These are phyloP conservation scores for Furcasterigmium furcatum DNA, from an alignment of 2,329 filamentous ascomycete genomes.

Conservation along the genomic window DNA sequence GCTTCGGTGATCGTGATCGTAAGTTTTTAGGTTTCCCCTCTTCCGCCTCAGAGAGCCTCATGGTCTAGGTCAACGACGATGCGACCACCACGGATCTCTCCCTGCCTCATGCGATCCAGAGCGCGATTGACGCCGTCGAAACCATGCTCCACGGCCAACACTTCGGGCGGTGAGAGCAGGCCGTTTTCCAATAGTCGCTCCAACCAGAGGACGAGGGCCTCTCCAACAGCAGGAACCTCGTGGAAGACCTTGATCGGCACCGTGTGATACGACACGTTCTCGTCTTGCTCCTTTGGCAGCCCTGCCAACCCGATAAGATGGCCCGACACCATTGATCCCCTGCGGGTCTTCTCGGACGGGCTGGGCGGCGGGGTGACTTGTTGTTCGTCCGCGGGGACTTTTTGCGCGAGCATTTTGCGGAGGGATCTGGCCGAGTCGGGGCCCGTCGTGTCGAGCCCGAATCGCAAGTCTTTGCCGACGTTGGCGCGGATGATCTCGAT, in stretches of 20 bases:
- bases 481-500: slow-evolving; percentile 60
- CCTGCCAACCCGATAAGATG: slow-evolving; percentile 69
- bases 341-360: slow-evolving; percentile 33
- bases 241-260: slow-evolving; percentile 78
- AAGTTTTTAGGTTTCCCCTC: no score
- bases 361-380: slow-evolving; percentile 21
- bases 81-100: slow-evolving; percentile 65
- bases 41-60: no score
- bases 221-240: slow-evolving; percentile 60
- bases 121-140: slow-evolving; percentile 65
- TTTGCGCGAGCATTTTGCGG: slow-evolving; percentile 42
- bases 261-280: slow-evolving; percentile 53
- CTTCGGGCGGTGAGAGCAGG: slow-evolving; percentile 56
- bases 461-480: slow-evolving; percentile 55
- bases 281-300: slow-evolving; percentile 53
- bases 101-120: slow-evolving; percentile 61
- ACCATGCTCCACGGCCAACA: slow-evolving; percentile 62
- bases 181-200: slow-evolving; percentile 58
- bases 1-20: no score
- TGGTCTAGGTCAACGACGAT: slow-evolving; percentile 54
- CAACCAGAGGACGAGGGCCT: slow-evolving; percentile 62
- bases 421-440: slow-evolving; percentile 59
- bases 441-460: slow-evolving; percentile 67
- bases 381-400: not conserved
- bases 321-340: slow-evolving; percentile 18